Evolutionary conservation across 129 eudicot species (phyloP).

Genomic region (Smallanthus sonchifolius): DNA sequence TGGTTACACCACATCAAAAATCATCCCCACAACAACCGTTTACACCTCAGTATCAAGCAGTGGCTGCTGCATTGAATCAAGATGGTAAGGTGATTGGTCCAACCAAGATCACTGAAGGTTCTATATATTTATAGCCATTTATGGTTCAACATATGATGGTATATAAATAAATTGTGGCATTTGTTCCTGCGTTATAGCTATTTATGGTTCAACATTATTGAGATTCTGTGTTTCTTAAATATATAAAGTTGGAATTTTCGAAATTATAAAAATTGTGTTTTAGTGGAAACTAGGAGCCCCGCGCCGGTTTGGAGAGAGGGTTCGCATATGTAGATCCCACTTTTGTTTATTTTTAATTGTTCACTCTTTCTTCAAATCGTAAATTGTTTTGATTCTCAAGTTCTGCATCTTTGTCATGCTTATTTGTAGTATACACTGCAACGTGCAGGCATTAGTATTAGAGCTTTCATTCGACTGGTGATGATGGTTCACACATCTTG

Average conservation of each 20-base stretch:
- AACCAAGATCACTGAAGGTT: slow-evolving; percentile 35
- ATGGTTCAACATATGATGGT: neutral
- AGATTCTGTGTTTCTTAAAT: too few species aligned
- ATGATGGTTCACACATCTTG: slow-evolving; percentile 79
- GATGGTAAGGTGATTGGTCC: slow-evolving; percentile 41
- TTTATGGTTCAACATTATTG: too few species aligned
- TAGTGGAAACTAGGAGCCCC: too few species aligned
- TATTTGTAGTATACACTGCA: slow-evolving; percentile 3
- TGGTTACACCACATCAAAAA: slow-evolving; percentile 32
- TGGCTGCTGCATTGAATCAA: slow-evolving; percentile 34
- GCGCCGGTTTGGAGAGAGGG: too few species aligned
- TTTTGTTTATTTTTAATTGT: too few species aligned
- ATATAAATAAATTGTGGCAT: too few species aligned
- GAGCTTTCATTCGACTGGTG: slow-evolving; percentile 65
- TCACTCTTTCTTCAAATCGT: too few species aligned
- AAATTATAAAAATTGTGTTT: too few species aligned
- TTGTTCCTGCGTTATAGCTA: too few species aligned
- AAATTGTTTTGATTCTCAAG: too few species aligned
- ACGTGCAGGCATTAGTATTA: slow-evolving; percentile 69
- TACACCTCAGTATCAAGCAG: slow-evolving; percentile 36
- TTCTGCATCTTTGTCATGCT: neutral
- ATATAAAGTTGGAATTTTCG: too few species aligned
- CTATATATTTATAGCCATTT: slow-evolving; percentile 20
- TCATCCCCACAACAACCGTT: neutral
- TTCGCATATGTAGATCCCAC: too few species aligned